These are phyloP conservation scores for Pestalotiopsis sp. DNA, from an alignment of 2,329 filamentous ascomycete genomes.

Conservation along the genomic window DNA sequence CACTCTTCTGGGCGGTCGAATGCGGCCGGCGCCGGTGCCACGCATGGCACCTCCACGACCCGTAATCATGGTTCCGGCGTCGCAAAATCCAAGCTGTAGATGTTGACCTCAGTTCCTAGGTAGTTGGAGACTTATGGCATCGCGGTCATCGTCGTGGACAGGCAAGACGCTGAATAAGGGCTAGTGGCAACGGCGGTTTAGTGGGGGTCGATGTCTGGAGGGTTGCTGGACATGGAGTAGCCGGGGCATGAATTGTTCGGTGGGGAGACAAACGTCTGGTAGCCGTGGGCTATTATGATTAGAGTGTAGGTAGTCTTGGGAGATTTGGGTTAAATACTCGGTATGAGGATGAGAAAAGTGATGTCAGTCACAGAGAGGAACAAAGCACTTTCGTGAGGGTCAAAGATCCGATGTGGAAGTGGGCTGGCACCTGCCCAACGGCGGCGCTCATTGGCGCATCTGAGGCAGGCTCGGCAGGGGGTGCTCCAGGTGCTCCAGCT, in stretches of 20 bases:
- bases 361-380: background rate
- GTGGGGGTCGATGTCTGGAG: background rate
- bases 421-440: background rate
- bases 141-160: background rate
- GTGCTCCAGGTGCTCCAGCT: background rate
- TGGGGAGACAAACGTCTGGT: background rate
- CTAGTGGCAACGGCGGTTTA: background rate
- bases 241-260: background rate
- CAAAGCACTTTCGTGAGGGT: background rate
- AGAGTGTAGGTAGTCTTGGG: background rate
- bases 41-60: constrained; percentile 33
- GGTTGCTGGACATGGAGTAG: background rate
- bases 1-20: constrained; percentile 36
- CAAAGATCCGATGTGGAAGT: background rate
- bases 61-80: constrained; percentile 30
- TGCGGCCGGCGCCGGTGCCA: constrained; percentile 29
- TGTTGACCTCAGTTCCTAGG: no score
- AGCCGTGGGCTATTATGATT: background rate
- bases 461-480: background rate
- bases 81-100: background rate
- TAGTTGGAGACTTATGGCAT: background rate
- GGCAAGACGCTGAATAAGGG: background rate
- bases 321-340: background rate
- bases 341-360: background rate
- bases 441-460: background rate